Conservation (phyloP, 768 basidiomycete species). For the Tricholoma saponaceum region DNA sequence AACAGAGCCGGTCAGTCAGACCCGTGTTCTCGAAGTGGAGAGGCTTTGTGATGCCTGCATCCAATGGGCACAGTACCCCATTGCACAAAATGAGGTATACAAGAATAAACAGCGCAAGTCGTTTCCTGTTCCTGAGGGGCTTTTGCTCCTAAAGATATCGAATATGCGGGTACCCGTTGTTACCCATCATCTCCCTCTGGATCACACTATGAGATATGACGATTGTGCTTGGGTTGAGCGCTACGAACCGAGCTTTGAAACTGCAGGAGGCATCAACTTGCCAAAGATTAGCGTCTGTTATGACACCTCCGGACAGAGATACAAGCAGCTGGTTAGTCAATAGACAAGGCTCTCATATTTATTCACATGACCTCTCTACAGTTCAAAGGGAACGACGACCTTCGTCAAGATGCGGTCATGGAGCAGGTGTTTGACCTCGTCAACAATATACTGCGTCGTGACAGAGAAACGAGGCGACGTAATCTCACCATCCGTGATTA, state of each 20-base stretch:
- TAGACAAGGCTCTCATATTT: neutral
- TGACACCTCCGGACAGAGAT: constrained; percentile 59
- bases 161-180: constrained; percentile 76
- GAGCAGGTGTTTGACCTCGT: constrained; percentile 94
- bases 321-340: constrained; percentile 64
- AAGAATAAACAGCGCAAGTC: constrained; percentile 18
- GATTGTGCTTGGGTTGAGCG: constrained; percentile 63
- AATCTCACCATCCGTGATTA: constrained; percentile 77
- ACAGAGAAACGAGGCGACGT: constrained; percentile 74
- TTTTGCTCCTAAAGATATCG: constrained; percentile 44
- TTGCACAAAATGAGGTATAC: constrained; percentile 31
- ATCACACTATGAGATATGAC: constrained; percentile 64
- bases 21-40: constrained; percentile 52
- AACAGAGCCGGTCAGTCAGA: constrained; percentile 29
- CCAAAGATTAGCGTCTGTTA: constrained; percentile 78
- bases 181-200: constrained; percentile 68
- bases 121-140: constrained; percentile 39
- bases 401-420: constrained; percentile 98
- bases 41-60: constrained; percentile 60
- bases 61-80: constrained; percentile 65
- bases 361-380: constrained; percentile 23
- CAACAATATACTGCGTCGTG: constrained; percentile 68
- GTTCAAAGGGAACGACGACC: constrained; percentile 93
- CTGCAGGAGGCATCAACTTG: constrained; percentile 74
- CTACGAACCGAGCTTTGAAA: constrained; percentile 55